Conservation (phyloP, 2,329 filamentous ascomycete genomes). For the Aspergillus sp. region DNA sequence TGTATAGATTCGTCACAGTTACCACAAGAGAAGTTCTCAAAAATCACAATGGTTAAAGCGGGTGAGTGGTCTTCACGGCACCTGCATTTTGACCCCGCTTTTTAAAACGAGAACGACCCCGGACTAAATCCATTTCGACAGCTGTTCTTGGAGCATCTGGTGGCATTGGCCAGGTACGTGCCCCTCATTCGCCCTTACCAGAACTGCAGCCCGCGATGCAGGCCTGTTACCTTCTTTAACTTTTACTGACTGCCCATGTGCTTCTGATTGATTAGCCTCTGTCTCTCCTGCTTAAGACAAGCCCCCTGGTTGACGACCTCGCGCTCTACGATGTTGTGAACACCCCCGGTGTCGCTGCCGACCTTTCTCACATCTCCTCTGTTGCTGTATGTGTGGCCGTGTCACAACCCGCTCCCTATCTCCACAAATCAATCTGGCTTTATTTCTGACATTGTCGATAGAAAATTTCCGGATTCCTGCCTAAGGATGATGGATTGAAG, state of each 20-base stretch:
- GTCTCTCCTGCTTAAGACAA: constrained; percentile 92
- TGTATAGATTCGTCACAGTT: background rate
- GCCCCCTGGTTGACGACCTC: constrained; percentile 84
- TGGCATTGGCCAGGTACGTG: constrained; percentile 91
- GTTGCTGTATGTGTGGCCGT: constrained; percentile 65
- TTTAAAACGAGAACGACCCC: background rate
- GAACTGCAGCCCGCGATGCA: background rate
- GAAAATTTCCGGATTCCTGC: constrained; percentile 87
- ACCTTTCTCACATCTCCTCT: constrained; percentile 96
- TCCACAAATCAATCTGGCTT: background rate
- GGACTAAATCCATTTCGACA: constrained; percentile 25
- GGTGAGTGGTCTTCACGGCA: constrained; percentile 27
- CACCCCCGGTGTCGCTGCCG: constrained; percentile 91
- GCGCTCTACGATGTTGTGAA: constrained; percentile 99
- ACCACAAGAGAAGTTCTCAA: constrained; percentile 9
- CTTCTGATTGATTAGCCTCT: constrained; percentile 66
- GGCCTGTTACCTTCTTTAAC: background rate
- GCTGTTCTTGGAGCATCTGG: constrained; percentile 93
- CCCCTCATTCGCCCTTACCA: constrained; percentile 8
- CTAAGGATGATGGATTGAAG: constrained; percentile 81
- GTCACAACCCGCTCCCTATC: background rate
- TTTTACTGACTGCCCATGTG: constrained; percentile 4
- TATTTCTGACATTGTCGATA: constrained; percentile 43
- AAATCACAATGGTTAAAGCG: constrained; percentile 52
- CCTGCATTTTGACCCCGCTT: background rate